A percentile compares a stretch with the other conserved stretches of the same genome.
phyloP scores from a whole-genome alignment of 2,329 filamentous ascomycete species.

The Teratosphaeria nubilosa region DNA sequence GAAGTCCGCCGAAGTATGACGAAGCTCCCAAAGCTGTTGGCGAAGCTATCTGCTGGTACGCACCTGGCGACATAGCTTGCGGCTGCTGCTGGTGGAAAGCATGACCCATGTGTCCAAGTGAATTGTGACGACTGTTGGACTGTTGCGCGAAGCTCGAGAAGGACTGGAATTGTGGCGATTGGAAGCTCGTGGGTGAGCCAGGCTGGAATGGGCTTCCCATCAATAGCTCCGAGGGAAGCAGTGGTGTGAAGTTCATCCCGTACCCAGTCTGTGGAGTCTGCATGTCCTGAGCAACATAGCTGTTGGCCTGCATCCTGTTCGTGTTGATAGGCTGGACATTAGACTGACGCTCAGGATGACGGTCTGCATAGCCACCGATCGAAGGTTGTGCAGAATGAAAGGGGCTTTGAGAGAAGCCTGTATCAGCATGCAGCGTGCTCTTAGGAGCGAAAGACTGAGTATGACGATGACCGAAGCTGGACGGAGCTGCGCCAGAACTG shows the following conservation, averaged over 20 bases:
- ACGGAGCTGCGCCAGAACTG: slow-evolving; percentile 52
- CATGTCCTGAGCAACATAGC: slow-evolving; percentile 51
- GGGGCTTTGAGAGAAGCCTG: slow-evolving; percentile 84
- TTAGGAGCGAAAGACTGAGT: slow-evolving; percentile 60
- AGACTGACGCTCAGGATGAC: slow-evolving; percentile 71
- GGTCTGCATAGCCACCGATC: slow-evolving; percentile 71
- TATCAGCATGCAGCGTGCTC: slow-evolving; percentile 62
- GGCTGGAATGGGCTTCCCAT: slow-evolving; percentile 96
- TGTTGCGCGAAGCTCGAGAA: slow-evolving; percentile 66
- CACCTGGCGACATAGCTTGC: slow-evolving; percentile 58
- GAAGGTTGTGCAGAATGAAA: slow-evolving; percentile 70
- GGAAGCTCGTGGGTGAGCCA: slow-evolving; percentile 80
- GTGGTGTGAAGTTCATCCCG: slow-evolving; percentile 97
- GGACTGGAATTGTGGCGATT: slow-evolving; percentile 83
- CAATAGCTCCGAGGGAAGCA: slow-evolving; percentile 87
- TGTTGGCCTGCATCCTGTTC: slow-evolving; percentile 46
- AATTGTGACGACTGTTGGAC: slow-evolving; percentile 34
- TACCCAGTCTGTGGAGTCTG: slow-evolving; percentile 78
- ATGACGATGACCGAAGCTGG: slow-evolving; percentile 42
- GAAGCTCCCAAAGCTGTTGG: slow-evolving; percentile 73
- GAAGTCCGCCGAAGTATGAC: slow-evolving; percentile 65
- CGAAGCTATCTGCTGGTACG: slow-evolving; percentile 77
- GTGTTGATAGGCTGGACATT: slow-evolving; percentile 84
- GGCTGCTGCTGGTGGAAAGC: slow-evolving; percentile 53
- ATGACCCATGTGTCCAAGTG: slow-evolving; percentile 53